Evolutionary conservation across 1,284 basidiomycete species (phyloP).

Genomic region (Cystobasidium pallidum): DNA sequence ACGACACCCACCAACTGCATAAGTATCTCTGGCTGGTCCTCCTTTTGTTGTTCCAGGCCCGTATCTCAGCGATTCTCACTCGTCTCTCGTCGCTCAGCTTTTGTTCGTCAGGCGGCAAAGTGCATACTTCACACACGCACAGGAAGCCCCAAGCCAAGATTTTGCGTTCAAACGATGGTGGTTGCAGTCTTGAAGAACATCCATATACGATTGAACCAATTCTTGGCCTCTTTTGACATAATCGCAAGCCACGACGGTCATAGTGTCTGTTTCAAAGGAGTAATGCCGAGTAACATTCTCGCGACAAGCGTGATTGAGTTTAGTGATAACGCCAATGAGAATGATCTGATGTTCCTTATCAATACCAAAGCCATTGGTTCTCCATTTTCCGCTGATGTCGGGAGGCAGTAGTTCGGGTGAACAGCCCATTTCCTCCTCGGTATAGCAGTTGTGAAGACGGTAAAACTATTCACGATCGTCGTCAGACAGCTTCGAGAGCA

Average conservation of each 20-base stretch:
- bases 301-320: slow-evolving; percentile 25
- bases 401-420: not conserved
- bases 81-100: not conserved
- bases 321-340: not conserved
- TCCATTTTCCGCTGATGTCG: slow-evolving; percentile 12
- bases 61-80: not conserved
- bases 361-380: slow-evolving; percentile 6
- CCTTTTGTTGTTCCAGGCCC: too few relatives aligned
- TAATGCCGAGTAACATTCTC: slow-evolving; percentile 6
- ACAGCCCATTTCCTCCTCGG: not conserved
- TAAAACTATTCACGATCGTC: not conserved
- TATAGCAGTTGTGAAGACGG: slow-evolving; percentile 9
- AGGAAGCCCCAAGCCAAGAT: not conserved
- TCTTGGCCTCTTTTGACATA: slow-evolving; percentile 33
- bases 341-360: not conserved
- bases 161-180: not conserved
- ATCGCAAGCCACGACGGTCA: not conserved
- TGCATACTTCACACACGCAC: slow-evolving; percentile 24
- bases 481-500: slow-evolving; percentile 1
- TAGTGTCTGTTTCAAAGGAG: not conserved
- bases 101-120: not conserved
- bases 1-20: not conserved
- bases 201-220: slow-evolving; percentile 10
- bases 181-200: not conserved
- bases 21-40: not conserved